Conservation (phyloP, 805 yeast species). For the Metschnikowia corniflorae region DNA sequence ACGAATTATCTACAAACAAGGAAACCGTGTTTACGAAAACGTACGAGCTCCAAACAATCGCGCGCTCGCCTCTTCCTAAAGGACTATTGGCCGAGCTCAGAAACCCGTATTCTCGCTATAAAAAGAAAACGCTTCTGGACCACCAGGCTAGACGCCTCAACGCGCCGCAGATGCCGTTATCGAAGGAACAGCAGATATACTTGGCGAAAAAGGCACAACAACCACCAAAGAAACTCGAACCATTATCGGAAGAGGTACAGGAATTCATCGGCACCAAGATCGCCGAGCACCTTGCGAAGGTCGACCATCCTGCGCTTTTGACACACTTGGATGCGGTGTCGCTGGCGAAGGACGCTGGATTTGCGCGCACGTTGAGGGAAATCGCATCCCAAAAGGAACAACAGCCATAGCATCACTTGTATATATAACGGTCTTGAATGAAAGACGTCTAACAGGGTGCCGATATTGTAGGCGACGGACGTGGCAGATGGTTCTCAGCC, state of each 20-base stretch:
- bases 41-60: conserved; percentile 64
- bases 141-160: conserved; percentile 58
- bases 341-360: conserved; percentile 25
- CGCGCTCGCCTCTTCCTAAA: conserved; percentile 64
- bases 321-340: conserved; percentile 41
- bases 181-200: conserved; percentile 59
- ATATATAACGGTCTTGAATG: too few species aligned
- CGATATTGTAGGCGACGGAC: too few species aligned
- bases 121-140: conserved; percentile 49
- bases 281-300: conserved; percentile 36
- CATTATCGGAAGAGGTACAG: conserved; percentile 51
- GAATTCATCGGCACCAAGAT: conserved; percentile 51
- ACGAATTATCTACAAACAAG: conserved; percentile 53
- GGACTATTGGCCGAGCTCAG: conserved; percentile 67
- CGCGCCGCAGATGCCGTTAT: conserved; percentile 76
- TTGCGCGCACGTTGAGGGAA: conserved; percentile 25
- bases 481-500: too few species aligned
- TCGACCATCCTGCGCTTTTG: conserved; percentile 33
- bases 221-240: conserved; percentile 34
- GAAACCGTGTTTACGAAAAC: conserved; percentile 67
- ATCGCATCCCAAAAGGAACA: conserved; percentile 14
- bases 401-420: conserved; percentile 9
- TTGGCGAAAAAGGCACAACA: conserved; percentile 47
- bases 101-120: conserved; percentile 71
- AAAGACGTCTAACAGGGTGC: too few species aligned